Evolutionary conservation across 352 stramenopile species (phyloP).

Genomic region (Elongisporangium senticosum): DNA sequence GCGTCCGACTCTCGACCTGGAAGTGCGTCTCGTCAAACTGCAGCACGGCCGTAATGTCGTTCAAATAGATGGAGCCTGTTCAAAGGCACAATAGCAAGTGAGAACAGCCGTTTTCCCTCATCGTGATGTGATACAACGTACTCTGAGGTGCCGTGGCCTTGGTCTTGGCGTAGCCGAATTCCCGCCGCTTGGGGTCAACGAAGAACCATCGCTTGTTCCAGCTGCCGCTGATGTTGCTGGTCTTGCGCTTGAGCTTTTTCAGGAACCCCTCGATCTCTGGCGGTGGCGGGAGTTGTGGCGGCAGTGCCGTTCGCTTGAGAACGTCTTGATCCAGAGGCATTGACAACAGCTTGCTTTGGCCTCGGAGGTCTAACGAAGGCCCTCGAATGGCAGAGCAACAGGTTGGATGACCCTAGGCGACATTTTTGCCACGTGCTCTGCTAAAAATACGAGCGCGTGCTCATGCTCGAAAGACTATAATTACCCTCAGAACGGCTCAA

Average conservation of each 20-base stretch:
- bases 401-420: not conserved
- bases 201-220: constrained; percentile 89
- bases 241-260: constrained; percentile 88
- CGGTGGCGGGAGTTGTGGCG: constrained; percentile 40
- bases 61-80: constrained; percentile 74
- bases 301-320: constrained; percentile 5
- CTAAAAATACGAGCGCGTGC: not conserved
- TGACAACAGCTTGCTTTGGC: no score
- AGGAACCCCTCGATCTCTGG: constrained; percentile 81
- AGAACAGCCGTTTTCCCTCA: not conserved
- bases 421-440: not conserved
- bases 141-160: constrained; percentile 40
- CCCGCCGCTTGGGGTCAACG: constrained; percentile 60
- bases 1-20: constrained; percentile 75
- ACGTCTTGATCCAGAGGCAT: constrained; percentile 2
- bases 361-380: not conserved
- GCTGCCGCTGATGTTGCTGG: constrained; percentile 61
- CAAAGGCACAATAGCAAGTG: not conserved
- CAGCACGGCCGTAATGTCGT: constrained; percentile 82
- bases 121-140: constrained; percentile 15
- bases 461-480: not conserved
- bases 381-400: not conserved
- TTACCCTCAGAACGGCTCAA: not conserved
- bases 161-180: constrained; percentile 69
- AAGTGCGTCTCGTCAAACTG: constrained; percentile 86